Conservation (phyloP, 768 basidiomycete genomes). For the Mycena rosella region DNA sequence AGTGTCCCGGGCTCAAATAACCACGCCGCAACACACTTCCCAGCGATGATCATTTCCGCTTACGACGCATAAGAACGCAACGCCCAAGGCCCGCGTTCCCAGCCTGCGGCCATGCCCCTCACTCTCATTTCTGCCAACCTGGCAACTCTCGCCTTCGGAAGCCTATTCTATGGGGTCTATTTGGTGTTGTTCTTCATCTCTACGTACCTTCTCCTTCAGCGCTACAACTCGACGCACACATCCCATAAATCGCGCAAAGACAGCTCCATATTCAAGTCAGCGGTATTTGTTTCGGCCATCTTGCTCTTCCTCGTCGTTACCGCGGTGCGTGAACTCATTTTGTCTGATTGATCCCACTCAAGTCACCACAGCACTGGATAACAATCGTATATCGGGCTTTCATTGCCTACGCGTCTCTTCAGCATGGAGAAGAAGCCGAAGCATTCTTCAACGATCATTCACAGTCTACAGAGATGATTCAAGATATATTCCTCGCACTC, state of each 20-base stretch:
- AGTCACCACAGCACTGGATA: slow-evolving; percentile 16
- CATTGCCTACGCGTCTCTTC: slow-evolving; percentile 2
- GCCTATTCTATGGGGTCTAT: slow-evolving; percentile 26
- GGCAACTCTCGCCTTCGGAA: background rate
- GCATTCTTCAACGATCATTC: slow-evolving; percentile 7
- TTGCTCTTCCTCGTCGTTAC: slow-evolving; percentile 14
- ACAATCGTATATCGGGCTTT: slow-evolving; percentile 4
- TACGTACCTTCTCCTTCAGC: slow-evolving; percentile 13
- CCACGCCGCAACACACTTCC: too few species aligned
- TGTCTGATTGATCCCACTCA: background rate
- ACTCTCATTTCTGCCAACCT: slow-evolving; percentile 11
- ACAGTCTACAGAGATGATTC: background rate
- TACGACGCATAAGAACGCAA: too few species aligned
- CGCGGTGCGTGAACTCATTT: background rate
- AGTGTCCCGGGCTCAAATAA: too few species aligned
- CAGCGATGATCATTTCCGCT: too few species aligned
- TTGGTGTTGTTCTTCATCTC: slow-evolving; percentile 20
- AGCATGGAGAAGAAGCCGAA: background rate
- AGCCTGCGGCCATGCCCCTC: slow-evolving; percentile 3
- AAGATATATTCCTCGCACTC: background rate
- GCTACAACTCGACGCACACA: background rate
- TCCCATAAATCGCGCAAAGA: slow-evolving; percentile 8
- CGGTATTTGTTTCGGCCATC: slow-evolving; percentile 10
- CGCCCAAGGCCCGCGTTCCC: background rate
- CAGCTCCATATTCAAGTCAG: slow-evolving; percentile 8